Conservation (phyloP, 2,329 filamentous ascomycete genomes). For the Malbranchea zuffiana region DNA sequence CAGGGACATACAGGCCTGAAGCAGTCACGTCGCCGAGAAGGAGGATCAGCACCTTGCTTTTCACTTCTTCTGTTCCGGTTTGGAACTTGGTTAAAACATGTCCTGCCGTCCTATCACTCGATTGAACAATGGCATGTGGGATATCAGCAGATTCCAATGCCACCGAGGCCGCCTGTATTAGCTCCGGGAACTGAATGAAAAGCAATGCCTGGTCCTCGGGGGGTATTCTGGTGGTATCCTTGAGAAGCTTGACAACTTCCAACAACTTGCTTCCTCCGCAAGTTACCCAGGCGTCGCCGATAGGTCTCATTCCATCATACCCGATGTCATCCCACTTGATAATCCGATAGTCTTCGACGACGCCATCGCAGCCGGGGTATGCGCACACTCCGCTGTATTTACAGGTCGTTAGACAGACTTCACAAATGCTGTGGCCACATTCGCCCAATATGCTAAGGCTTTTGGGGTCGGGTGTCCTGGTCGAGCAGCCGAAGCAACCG, state of each 20-base stretch:
- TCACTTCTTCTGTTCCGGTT: conserved; percentile 22
- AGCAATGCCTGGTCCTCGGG: conserved; percentile 43
- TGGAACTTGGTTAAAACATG: conserved; percentile 35
- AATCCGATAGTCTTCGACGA: conserved; percentile 31
- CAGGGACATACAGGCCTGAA: conserved; percentile 46
- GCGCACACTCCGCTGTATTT: conserved; percentile 28
- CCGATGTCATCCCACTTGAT: conserved; percentile 31
- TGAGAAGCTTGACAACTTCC: conserved; percentile 37
- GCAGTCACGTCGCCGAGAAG: conserved; percentile 47
- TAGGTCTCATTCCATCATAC: conserved; percentile 17
- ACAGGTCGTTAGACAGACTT: conserved; percentile 25
- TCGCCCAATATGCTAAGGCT: conserved; percentile 34
- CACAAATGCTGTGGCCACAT: conserved; percentile 45
- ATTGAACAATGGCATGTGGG: conserved; percentile 29
- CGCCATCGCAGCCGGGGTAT: conserved; percentile 31
- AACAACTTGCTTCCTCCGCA: conserved; percentile 41
- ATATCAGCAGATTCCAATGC: conserved; percentile 23
- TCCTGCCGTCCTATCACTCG: conserved; percentile 20
- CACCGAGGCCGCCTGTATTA: conserved; percentile 31
- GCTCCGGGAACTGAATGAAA: conserved; percentile 44
- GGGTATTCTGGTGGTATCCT: conserved; percentile 23
- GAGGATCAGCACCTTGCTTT: conserved; percentile 45
- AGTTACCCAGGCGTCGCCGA: conserved; percentile 14
- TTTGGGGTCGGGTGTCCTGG: conserved; percentile 19
- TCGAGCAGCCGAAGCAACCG: conserved; percentile 27